These are phyloP conservation scores for Hypoxylon fragiforme DNA, from an alignment of 495 filamentous ascomycete genomes.

Conservation along the genomic window DNA sequence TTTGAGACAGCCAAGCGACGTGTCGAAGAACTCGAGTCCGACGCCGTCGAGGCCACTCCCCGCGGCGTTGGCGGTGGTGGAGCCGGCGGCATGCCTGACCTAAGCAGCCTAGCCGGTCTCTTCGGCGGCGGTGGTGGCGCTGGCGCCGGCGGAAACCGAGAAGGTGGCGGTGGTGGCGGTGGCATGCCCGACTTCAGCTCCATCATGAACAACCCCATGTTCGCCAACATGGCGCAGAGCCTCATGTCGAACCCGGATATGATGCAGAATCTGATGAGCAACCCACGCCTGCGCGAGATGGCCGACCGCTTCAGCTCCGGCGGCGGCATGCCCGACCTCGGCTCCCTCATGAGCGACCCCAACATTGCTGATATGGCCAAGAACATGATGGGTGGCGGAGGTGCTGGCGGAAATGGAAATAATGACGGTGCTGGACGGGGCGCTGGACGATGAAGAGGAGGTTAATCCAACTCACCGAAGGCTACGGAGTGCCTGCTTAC, in stretches of 20 bases:
- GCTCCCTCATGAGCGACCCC: conserved; percentile 84
- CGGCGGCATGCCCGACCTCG: conserved; percentile 81
- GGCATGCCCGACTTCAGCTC: conserved; percentile 83
- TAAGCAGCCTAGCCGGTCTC: conserved; percentile 70
- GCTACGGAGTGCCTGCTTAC: too few species aligned
- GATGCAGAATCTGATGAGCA: conserved; percentile 88
- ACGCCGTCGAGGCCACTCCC: conserved; percentile 41
- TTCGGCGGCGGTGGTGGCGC: conserved; percentile 59
- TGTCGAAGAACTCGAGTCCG: conserved; percentile 70
- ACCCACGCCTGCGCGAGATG: conserved; percentile 86
- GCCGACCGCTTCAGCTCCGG: conserved; percentile 66
- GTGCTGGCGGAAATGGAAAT: conserved; percentile 13
- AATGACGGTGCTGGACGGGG: conserved; percentile 27
- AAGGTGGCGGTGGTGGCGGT: conserved; percentile 63
- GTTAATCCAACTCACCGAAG: too few species aligned
- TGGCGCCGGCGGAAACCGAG: conserved; percentile 55
- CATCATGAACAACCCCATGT: conserved; percentile 98
- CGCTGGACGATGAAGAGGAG: conserved; percentile 16
- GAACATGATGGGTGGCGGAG: conserved; percentile 69
- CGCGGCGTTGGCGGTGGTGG: conserved; percentile 57
- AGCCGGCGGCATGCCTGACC: conserved; percentile 79
- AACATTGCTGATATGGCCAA: conserved; percentile 87
- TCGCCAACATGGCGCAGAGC: conserved; percentile 92
- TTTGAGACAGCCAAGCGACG: conserved; percentile 86
- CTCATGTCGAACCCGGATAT: conserved; percentile 93